Conservation (phyloP, 192 early-diverging fungal species). For the Podila epicladia region DNA sequence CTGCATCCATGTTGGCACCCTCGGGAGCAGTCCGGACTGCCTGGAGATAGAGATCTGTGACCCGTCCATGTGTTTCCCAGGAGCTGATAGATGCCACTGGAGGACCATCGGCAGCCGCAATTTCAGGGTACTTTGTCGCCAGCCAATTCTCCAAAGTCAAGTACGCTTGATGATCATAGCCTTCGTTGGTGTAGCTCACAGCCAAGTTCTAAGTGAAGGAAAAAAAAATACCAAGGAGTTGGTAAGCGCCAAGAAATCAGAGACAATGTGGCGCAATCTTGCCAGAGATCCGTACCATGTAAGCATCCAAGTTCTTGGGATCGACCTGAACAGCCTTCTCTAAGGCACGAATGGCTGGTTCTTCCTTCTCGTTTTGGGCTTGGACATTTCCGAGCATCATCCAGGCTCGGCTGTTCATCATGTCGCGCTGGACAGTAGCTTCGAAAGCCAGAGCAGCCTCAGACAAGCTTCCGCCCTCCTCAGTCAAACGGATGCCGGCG, state of each 20-base stretch:
- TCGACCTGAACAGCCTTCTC: constrained; percentile 85
- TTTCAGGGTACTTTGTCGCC: constrained; percentile 71
- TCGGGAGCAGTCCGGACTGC: constrained; percentile 75
- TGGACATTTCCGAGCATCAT: constrained; percentile 90
- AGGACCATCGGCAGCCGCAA: constrained; percentile 49
- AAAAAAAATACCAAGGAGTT: neutral
- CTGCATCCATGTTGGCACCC: constrained; percentile 77
- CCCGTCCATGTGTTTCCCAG: constrained; percentile 65
- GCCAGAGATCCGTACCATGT: constrained; percentile 59
- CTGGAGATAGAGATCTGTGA: constrained; percentile 83
- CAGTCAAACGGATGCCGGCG: constrained; percentile 64
- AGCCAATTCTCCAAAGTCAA: constrained; percentile 93
- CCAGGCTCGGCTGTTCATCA: constrained; percentile 86
- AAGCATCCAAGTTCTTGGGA: constrained; percentile 69
- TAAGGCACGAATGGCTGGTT: constrained; percentile 91
- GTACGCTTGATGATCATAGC: constrained; percentile 89
- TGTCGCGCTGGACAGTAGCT: constrained; percentile 84
- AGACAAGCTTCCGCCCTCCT: constrained; percentile 71
- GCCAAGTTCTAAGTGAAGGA: constrained; percentile 68
- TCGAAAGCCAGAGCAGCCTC: constrained; percentile 95
- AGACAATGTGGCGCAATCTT: neutral
- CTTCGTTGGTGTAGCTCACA: constrained; percentile 98
- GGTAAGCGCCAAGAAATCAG: neutral
- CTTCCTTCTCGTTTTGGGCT: constrained; percentile 98
- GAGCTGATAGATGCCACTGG: constrained; percentile 54